Evolutionary conservation across 768 basidiomycete genomes (phyloP).

Genomic region (Dendrothele bispora): DNA sequence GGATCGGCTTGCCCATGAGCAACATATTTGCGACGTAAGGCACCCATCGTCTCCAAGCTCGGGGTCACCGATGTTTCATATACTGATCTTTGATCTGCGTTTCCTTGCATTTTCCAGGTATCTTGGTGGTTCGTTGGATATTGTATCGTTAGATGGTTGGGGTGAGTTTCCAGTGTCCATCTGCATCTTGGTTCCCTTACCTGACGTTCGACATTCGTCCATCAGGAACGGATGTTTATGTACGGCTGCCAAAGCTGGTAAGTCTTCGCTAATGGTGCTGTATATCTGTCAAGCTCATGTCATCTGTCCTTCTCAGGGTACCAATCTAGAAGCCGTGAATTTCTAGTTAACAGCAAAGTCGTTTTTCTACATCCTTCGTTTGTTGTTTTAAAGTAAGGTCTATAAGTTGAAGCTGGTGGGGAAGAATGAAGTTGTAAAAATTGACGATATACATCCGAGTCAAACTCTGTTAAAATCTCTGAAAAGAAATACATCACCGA

Average conservation of each 20-base stretch:
- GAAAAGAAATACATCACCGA: too few species aligned
- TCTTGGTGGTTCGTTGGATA: slow-evolving; percentile 78
- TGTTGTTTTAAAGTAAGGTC: slow-evolving; percentile 6
- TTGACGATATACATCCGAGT: too few species aligned
- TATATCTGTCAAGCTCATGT: neutral
- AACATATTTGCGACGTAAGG: slow-evolving; percentile 81
- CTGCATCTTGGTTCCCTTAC: neutral
- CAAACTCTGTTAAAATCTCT: too few species aligned
- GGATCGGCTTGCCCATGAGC: slow-evolving; percentile 87
- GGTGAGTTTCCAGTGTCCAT: slow-evolving; percentile 48
- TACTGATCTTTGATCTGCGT: neutral
- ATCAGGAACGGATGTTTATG: slow-evolving; percentile 78
- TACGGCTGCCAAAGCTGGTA: slow-evolving; percentile 80
- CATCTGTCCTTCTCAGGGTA: slow-evolving; percentile 51
- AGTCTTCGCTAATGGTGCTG: too few species aligned
- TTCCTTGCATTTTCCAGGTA: slow-evolving; percentile 46
- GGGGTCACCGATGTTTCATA: slow-evolving; percentile 1
- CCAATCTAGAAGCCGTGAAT: slow-evolving; percentile 83
- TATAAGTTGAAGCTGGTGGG: too few species aligned
- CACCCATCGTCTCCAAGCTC: too few species aligned
- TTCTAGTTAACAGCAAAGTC: slow-evolving; percentile 38
- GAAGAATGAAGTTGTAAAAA: too few species aligned
- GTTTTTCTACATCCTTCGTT: slow-evolving; percentile 6
- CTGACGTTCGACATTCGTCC: slow-evolving; percentile 6
- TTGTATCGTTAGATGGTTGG: slow-evolving; percentile 82